phyloP scores from a whole-genome alignment of 1,284 basidiomycete genomes.

The Tilletiopsis washingtonensis region DNA sequence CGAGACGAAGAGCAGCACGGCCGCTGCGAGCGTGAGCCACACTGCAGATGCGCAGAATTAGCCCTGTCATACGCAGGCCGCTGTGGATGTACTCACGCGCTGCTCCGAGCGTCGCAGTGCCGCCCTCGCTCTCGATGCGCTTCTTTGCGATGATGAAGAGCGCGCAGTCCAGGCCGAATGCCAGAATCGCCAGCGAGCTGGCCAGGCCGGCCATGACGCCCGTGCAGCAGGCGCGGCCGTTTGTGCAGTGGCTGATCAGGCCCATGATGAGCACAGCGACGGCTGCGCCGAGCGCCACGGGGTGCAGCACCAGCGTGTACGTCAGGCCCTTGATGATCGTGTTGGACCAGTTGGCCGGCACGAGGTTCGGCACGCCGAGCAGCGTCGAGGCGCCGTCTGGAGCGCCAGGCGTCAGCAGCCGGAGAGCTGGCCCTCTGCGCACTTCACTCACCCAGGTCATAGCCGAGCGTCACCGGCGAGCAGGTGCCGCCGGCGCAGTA shows the following conservation, averaged over 20 bases:
- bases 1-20: constrained; percentile 30
- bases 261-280: constrained; percentile 27
- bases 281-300: constrained; percentile 20
- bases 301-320: constrained; percentile 38
- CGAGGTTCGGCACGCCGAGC: constrained; percentile 4
- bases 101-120: constrained; percentile 23
- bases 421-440: not conserved
- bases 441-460: constrained; percentile 13
- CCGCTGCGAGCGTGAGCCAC: constrained; percentile 40
- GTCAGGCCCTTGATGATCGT: constrained; percentile 37
- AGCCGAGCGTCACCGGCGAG: constrained; percentile 25
- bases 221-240: constrained; percentile 22
- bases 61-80: not conserved
- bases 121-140: constrained; percentile 32
- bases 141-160: constrained; percentile 40
- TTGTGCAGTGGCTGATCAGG: constrained; percentile 30
- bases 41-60: constrained; percentile 8
- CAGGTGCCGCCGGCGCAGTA: constrained; percentile 29
- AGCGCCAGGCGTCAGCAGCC: not conserved
- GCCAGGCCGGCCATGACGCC: constrained; percentile 29
- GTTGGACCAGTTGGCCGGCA: constrained; percentile 19
- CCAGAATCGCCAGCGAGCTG: constrained; percentile 25
- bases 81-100: constrained; percentile 10
- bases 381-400: not conserved
- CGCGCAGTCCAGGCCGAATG: constrained; percentile 36